phyloP scores from a whole-genome alignment of 192 early-diverging fungal genomes.

The Backusella circina region DNA sequence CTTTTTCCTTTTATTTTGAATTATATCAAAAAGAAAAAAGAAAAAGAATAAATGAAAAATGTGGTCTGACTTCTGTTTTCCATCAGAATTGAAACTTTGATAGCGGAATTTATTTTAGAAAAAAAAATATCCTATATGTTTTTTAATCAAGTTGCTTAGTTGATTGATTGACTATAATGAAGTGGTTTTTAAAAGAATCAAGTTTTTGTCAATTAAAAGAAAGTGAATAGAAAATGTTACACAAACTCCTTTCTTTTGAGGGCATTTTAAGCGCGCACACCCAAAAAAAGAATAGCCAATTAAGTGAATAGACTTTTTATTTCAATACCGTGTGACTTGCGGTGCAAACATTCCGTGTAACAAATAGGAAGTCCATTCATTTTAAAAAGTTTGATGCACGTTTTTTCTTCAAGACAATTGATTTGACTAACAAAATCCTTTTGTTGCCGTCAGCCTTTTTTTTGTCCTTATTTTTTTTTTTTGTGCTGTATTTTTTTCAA shows the following conservation, averaged over 20 bases:
- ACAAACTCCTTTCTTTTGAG: background rate
- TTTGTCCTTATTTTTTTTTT: background rate
- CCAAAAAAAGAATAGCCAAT: background rate
- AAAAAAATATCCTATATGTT: background rate
- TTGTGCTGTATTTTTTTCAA: background rate
- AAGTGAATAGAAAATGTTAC: background rate
- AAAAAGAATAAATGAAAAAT: background rate
- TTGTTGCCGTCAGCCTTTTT: background rate
- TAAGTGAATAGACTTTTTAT: background rate
- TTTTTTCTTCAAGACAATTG: slow-evolving; percentile 13
- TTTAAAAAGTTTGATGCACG: slow-evolving; percentile 7
- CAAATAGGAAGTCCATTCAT: background rate
- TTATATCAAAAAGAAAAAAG: background rate
- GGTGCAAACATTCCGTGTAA: slow-evolving; percentile 2
- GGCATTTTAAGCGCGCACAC: background rate
- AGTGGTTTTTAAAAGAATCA: background rate
- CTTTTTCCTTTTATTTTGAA: background rate
- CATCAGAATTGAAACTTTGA: background rate
- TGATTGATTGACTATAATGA: background rate
- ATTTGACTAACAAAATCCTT: slow-evolving; percentile 9
- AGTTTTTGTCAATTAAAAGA: background rate
- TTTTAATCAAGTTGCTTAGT: background rate
- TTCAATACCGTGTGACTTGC: background rate
- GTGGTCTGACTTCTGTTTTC: background rate
- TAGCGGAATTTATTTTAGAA: background rate